Evolutionary conservation across 495 filamentous ascomycete species (phyloP).

Genomic region (Neurospora tetrasperma): DNA sequence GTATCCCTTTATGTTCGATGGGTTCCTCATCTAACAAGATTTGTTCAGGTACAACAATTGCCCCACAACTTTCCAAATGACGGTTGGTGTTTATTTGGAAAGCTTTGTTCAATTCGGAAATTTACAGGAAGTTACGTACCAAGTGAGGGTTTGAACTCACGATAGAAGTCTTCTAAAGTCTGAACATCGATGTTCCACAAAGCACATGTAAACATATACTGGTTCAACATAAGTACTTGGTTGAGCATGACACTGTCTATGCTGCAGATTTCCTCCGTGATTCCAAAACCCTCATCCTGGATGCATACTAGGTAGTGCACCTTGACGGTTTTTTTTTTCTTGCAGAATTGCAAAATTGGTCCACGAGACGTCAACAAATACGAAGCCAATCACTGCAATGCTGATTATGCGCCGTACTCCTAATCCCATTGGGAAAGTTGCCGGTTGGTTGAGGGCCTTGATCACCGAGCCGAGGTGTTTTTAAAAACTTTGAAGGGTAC

Average conservation of each 20-base stretch:
- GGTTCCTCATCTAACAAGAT: not conserved
- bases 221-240: not conserved
- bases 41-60: not conserved
- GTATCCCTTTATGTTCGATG: not conserved
- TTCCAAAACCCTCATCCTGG: not conserved
- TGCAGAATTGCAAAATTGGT: too few relatives aligned
- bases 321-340: not conserved
- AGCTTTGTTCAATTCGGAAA: not conserved
- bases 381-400: constrained; percentile 9
- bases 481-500: not conserved
- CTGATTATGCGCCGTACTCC: constrained; percentile 3
- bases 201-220: not conserved
- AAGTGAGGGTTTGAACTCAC: not conserved
- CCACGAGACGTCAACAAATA: not conserved
- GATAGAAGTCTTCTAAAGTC: not conserved
- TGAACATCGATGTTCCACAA: not conserved
- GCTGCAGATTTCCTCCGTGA: not conserved
- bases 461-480: not conserved
- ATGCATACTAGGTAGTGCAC: not conserved
- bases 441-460: not conserved
- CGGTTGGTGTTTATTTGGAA: not conserved
- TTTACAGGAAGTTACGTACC: not conserved
- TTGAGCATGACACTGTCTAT: not conserved
- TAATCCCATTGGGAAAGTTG: not conserved
- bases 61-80: not conserved